phyloP scores from a whole-genome alignment of 1,139 yeast species.

The Sugiyamaella grinbergsii region DNA sequence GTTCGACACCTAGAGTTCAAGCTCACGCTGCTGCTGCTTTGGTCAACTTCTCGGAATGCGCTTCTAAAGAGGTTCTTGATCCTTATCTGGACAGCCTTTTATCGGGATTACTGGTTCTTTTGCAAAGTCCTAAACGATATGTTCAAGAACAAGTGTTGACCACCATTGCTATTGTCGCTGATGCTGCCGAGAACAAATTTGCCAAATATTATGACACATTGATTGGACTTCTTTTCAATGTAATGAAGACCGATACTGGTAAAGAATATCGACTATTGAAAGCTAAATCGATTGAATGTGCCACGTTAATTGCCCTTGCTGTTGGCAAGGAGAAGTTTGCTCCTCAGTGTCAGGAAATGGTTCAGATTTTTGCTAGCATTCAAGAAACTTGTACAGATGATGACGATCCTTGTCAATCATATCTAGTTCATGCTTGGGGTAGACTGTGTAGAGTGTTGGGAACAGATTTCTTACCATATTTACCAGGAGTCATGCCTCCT shows the following conservation, averaged over 20 bases:
- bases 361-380: conserved; percentile 69
- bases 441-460: conserved; percentile 87
- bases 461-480: conserved; percentile 79
- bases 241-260: conserved; percentile 76
- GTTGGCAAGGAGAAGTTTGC: conserved; percentile 90
- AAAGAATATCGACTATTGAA: conserved; percentile 76
- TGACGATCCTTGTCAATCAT: conserved; percentile 86
- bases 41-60: conserved; percentile 92
- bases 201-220: conserved; percentile 90
- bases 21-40: conserved; percentile 99
- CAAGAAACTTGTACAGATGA: conserved; percentile 51
- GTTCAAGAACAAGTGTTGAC: conserved; percentile 97
- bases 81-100: conserved; percentile 85
- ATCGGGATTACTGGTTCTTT: conserved; percentile 67
- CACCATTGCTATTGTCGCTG: conserved; percentile 96
- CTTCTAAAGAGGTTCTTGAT: conserved; percentile 81
- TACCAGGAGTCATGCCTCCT: conserved; percentile 89
- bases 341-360: conserved; percentile 73
- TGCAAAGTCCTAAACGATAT: conserved; percentile 84
- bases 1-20: conserved; percentile 86
- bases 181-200: conserved; percentile 91
- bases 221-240: conserved; percentile 86
- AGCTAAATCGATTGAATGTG: conserved; percentile 95
- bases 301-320: conserved; percentile 92
- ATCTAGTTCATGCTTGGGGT: conserved; percentile 95